A percentile compares a stretch with the other conserved stretches of the same genome.
Conservation (phyloP, 78 protist genomes). For the Pigoraptor vietnamica region DNA sequence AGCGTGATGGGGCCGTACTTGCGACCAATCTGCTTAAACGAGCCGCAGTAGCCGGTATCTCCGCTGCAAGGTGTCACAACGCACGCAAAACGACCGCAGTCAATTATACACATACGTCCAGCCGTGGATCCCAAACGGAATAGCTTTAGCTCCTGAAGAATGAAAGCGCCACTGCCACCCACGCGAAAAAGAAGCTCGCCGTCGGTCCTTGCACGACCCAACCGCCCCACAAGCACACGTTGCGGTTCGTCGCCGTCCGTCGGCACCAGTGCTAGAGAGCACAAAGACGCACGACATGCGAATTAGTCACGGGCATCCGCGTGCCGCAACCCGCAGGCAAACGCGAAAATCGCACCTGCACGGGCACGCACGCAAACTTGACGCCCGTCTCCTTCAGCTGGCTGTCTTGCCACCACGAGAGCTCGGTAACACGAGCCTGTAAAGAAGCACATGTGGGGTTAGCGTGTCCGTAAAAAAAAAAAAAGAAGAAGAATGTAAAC, state of each 20-base stretch:
- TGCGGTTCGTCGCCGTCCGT: background rate
- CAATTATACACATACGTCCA: too few species aligned
- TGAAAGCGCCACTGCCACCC: too few species aligned
- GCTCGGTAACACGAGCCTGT: background rate
- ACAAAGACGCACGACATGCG: slow-evolving; percentile 5
- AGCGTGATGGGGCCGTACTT: slow-evolving; percentile 6
- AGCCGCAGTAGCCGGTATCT: slow-evolving; percentile 30
- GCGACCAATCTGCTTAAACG: slow-evolving; percentile 11
- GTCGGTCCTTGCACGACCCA: background rate
- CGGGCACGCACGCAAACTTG: background rate
- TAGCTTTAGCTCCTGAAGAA: too few species aligned
- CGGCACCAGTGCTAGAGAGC: slow-evolving; percentile 40
- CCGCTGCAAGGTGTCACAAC: too few species aligned
- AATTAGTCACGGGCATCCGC: background rate
- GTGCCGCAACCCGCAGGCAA: background rate
- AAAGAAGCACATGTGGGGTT: too few species aligned
- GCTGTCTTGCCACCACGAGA: slow-evolving; percentile 17
- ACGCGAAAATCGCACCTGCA: too few species aligned
- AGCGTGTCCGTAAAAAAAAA: too few species aligned
- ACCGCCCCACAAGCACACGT: slow-evolving; percentile 19
- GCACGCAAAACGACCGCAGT: too few species aligned
- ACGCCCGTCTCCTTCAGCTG: background rate
- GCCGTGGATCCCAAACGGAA: too few species aligned
- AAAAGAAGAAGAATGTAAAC: too few species aligned
- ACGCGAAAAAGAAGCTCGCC: background rate